Evolutionary conservation across 495 filamentous ascomycete species (phyloP).

Genomic region (Bryoglossum gracile): DNA sequence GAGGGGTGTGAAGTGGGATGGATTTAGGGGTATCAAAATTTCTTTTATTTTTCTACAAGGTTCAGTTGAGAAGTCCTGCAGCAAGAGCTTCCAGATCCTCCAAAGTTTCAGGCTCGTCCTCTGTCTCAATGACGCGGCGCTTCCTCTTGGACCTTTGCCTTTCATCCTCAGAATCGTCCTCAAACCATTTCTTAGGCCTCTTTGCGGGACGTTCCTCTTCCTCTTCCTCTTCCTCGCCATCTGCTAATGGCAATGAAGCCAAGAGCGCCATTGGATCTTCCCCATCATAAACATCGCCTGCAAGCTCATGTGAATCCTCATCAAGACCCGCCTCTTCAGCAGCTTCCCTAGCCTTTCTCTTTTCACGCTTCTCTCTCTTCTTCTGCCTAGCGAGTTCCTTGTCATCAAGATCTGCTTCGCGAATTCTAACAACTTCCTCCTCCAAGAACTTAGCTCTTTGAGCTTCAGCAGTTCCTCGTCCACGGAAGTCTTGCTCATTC

Average conservation of each 20-base stretch:
- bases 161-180: slow-evolving; percentile 40
- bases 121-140: slow-evolving; percentile 45
- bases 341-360: slow-evolving; percentile 69
- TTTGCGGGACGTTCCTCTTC: slow-evolving; percentile 33
- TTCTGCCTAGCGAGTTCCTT: slow-evolving; percentile 73
- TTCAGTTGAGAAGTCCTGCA: slow-evolving; percentile 55
- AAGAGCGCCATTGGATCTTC: slow-evolving; percentile 45
- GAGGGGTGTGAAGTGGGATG: neutral
- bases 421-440: slow-evolving; percentile 62
- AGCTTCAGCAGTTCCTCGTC: slow-evolving; percentile 61
- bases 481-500: slow-evolving; percentile 69
- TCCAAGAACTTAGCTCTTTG: slow-evolving; percentile 73
- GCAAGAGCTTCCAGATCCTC: slow-evolving; percentile 88
- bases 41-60: neutral
- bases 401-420: slow-evolving; percentile 70
- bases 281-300: slow-evolving; percentile 26
- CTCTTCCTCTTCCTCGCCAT: slow-evolving; percentile 27
- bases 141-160: slow-evolving; percentile 39
- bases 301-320: slow-evolving; percentile 39
- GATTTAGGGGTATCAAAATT: slow-evolving; percentile 10
- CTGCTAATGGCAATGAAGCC: slow-evolving; percentile 41
- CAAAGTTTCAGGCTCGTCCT: slow-evolving; percentile 68
- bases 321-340: slow-evolving; percentile 31
- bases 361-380: slow-evolving; percentile 78
- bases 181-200: slow-evolving; percentile 42